A percentile compares a stretch with the other conserved stretches of the same genome.
Evolutionary conservation across 257 asterid species (phyloP).

Genomic region (Henckelia pumila): DNA sequence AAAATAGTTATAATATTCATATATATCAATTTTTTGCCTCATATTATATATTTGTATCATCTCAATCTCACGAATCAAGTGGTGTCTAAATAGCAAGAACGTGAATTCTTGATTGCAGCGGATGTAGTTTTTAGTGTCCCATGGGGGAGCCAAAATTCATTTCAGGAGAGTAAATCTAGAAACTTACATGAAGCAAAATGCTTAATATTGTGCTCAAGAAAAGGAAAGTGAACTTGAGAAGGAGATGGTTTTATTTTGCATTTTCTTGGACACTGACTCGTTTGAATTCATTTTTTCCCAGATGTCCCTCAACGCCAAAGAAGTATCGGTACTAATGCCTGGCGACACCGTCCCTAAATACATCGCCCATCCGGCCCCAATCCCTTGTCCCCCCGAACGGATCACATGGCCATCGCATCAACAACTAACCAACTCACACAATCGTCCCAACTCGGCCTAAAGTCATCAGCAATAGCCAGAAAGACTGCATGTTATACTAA

Average conservation of each 20-base stretch:
- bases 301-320: constrained; percentile 58
- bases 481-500: neutral
- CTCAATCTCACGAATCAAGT: too few species aligned
- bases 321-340: constrained; percentile 86
- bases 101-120: too few species aligned
- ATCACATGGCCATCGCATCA: constrained; percentile 59
- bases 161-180: too few species aligned
- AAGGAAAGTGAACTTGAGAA: neutral
- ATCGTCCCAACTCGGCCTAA: constrained; percentile 31
- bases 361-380: constrained; percentile 83
- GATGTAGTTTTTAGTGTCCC: too few species aligned
- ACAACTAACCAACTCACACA: constrained; percentile 21
- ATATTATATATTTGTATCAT: too few species aligned
- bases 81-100: too few species aligned
- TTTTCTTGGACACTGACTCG: neutral
- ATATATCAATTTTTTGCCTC: too few species aligned
- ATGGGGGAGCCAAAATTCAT: too few species aligned
- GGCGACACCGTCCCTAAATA: constrained; percentile 76
- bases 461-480: neutral
- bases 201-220: neutral
- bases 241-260: neutral
- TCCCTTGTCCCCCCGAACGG: constrained; percentile 73
- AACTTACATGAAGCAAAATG: neutral
- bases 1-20: too few species aligned
- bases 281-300: constrained; percentile 25